Percentiles rank a stretch among this genome's conserved stretches.
phyloP scores from a whole-genome alignment of 192 early-diverging fungal genomes.

The Coemansia sp. region DNA sequence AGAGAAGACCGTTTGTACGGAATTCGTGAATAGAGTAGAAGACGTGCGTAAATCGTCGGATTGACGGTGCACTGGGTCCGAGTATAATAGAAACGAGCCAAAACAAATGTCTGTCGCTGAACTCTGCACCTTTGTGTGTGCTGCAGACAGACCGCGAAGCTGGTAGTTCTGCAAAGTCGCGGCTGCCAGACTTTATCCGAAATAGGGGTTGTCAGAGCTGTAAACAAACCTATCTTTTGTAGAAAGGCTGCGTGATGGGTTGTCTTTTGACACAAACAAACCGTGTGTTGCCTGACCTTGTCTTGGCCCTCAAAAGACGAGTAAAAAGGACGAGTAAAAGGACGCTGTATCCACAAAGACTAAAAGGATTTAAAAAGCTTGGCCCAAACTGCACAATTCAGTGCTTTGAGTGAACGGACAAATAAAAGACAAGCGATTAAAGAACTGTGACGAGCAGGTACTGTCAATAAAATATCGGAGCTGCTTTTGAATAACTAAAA shows the following conservation, averaged over 20 bases:
- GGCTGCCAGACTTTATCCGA: neutral
- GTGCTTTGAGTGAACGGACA: too few relatives aligned
- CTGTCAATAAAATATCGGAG: neutral
- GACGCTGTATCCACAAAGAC: too few relatives aligned
- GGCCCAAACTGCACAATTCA: neutral
- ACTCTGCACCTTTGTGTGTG: constrained; percentile 3
- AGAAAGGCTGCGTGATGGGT: neutral
- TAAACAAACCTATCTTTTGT: neutral
- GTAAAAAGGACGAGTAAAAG: too few relatives aligned
- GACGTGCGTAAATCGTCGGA: constrained; percentile 12
- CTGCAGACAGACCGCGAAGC: constrained; percentile 1
- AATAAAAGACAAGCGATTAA: too few relatives aligned
- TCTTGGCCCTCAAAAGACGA: neutral
- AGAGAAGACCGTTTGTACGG: neutral
- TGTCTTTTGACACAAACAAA: neutral
- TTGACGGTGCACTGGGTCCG: neutral
- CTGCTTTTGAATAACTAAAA: constrained; percentile 5
- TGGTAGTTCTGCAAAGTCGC: neutral
- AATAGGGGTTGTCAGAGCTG: neutral
- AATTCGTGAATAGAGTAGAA: constrained; percentile 9
- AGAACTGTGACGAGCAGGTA: too few relatives aligned
- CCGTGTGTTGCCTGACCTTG: neutral
- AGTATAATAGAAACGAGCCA: neutral
- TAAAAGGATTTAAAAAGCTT: neutral
- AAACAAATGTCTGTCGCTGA: constrained; percentile 2